phyloP scores from a whole-genome alignment of 345 rosid species.

The Clausena lansium region DNA sequence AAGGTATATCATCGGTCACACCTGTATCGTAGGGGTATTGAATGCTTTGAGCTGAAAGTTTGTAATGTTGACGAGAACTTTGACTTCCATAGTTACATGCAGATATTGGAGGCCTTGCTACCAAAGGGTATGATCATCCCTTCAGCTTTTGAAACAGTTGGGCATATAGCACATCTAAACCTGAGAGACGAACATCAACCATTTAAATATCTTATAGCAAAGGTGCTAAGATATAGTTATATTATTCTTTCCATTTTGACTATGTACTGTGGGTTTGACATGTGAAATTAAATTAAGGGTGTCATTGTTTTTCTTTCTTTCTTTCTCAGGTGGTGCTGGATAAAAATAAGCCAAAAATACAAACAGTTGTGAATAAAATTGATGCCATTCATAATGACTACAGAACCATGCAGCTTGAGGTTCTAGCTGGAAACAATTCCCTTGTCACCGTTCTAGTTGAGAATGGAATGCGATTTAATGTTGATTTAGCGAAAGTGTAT shows the following conservation, averaged over 20 bases:
- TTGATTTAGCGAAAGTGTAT: conserved; percentile 87
- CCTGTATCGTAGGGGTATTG: neutral
- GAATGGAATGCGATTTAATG: conserved; percentile 79
- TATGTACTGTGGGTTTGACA: neutral
- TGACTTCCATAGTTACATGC: conserved; percentile 22
- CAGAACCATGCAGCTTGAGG: conserved; percentile 89
- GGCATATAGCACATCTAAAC: conserved; percentile 87
- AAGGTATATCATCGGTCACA: neutral
- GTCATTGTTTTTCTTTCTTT: neutral
- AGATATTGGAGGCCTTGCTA: conserved; percentile 81
- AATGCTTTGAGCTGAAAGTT: neutral
- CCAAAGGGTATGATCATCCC: conserved; percentile 72
- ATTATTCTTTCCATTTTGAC: conserved; percentile 6
- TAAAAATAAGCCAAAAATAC: conserved; percentile 85
- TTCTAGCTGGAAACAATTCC: conserved; percentile 91
- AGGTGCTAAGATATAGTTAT: conserved; percentile 38
- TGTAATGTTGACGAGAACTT: conserved; percentile 7
- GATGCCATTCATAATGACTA: conserved; percentile 72
- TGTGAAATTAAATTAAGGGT: neutral
- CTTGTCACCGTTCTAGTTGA: conserved; percentile 83
- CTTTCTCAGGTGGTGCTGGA: conserved; percentile 74
- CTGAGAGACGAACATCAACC: conserved; percentile 74
- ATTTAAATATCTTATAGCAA: conserved; percentile 68
- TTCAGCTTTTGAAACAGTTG: conserved; percentile 88
- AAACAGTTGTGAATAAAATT: conserved; percentile 86